Conservation (phyloP, 371 early-diverging fungal genomes). For the Batkoa obscura region DNA sequence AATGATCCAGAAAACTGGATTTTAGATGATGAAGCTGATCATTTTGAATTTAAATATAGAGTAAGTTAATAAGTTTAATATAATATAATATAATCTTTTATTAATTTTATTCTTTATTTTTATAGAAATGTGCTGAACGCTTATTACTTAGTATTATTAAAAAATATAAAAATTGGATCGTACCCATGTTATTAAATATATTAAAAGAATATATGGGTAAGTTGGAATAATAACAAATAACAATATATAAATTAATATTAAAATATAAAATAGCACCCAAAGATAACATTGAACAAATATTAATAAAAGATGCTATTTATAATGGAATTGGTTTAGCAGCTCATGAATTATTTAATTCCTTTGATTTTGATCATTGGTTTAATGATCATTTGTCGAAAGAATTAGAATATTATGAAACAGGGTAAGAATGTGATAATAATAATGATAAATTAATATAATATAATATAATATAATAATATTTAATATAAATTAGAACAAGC, state of each 20-base stretch:
- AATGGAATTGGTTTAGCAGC: slow-evolving; percentile 63
- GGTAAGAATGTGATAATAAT: slow-evolving; percentile 9
- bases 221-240: background rate
- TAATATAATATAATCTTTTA: background rate
- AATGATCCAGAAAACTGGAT: slow-evolving; percentile 76
- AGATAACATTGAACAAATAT: slow-evolving; percentile 25
- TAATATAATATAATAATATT: background rate
- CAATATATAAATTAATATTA: background rate
- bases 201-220: slow-evolving; percentile 18
- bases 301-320: slow-evolving; percentile 68
- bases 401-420: slow-evolving; percentile 22
- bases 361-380: slow-evolving; percentile 70
- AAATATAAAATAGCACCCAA: slow-evolving; percentile 10
- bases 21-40: slow-evolving; percentile 57
- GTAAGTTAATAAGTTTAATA: slow-evolving; percentile 15
- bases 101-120: background rate
- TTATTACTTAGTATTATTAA: slow-evolving; percentile 57
- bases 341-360: slow-evolving; percentile 54
- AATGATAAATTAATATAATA: background rate
- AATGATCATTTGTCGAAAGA: slow-evolving; percentile 31
- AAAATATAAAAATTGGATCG: slow-evolving; percentile 32
- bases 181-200: slow-evolving; percentile 39
- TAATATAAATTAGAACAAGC: slow-evolving; percentile 11
- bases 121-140: slow-evolving; percentile 64
- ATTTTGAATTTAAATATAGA: slow-evolving; percentile 67